Evolutionary conservation across 2,329 filamentous ascomycete species (phyloP), one percentile per base, ranked within the genome.

Genomic region (Calonectria fujianensis): DNA sequence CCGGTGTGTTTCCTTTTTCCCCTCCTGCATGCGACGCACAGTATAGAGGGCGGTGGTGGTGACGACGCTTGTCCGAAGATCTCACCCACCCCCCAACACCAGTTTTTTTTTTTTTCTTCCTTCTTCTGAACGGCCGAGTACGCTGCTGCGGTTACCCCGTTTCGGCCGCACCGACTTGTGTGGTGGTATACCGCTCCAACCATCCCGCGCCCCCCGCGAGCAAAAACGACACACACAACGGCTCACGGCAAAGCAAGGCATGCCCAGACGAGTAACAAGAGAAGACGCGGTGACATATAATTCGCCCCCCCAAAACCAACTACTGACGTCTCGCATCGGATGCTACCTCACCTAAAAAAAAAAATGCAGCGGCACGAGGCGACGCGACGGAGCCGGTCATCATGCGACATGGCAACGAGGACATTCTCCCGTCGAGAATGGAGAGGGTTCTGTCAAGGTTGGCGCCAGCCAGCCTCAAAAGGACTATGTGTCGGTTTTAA

Each of bases 171-270:
- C 57, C 35, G 24, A 37, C 3, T 41, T 27, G 57, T 63, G 32
- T 35, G 32, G 57, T n/a, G 37, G 57, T 29, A 41, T 41, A 41
- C 57, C 39, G 61, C 61, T 65, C 39, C 61, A 50, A 65, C 27
- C 61, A 65, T 65, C 61, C 61, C 61, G 41, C 61, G 61, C 27
- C 61, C 39, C 61, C 41, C 61, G 41, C 61, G 61, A 65, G 29
- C 20, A 20, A 50, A 50, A 50, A n/a, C 61, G 51, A 29, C 27
- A 32, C 39, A 65, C 41, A 32, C 41, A 65, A 65, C 61, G 41
- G 41, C 61, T 45, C 61, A 20, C 39, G 61, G 61, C 41, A 41
- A 63, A 63, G 37, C 57, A 41, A 63, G 24, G 57, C 57, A 8
- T 41, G 14, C 37, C 57, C 18, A 63, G 20, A 29, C 27, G 27